Evolutionary conservation across 2,329 filamentous ascomycete species (phyloP), one percentile per base, ranked within the genome.

Genomic region (Ascocoryne sarcoides): DNA sequence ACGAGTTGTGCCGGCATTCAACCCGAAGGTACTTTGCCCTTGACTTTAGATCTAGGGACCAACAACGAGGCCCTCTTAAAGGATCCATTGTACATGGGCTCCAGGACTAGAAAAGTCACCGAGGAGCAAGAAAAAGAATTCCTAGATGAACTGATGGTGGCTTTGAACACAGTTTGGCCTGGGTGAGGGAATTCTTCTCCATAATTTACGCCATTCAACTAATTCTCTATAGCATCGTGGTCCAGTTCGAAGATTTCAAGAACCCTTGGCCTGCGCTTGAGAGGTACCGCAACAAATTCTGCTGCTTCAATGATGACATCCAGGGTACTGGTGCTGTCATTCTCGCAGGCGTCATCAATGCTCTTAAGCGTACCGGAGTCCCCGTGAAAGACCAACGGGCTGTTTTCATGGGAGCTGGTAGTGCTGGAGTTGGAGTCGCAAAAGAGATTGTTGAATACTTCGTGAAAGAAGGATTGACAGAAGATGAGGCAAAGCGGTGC

Each of bases 231-330:
- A 45, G 37, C 8, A 54, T 52, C 21, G 32, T 49, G 1, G 79
- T 85, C 51, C 81, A 85, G 56, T 85, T 81, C 54, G 81, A 85
- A 53, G 81, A 85, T 54, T 84, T 83, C 70, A 85, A 85, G 68
- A 84, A 57, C 37, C 56, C 56, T 8, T 59, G 55, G 41, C 53
- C 54, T 26, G 44, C 85, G 0, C 68, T 94, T 0, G 83, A 92
- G 44, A 75, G 70, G 35, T 93, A 90, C 54, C 75, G 80, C 2
- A 68, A 79, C 0, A 60, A 83, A 39, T 80, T 89, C n/a, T 71
- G 86, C 0, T 92, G 85, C 60, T 93, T 94, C 69, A 94, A 94
- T 55, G 87, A 94, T 45, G 87, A 95, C 59, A 80, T 94, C 1
- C 86, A 93, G 59, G 87, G 87, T 1, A 94, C 87, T 0, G 88